phyloP scores from a whole-genome alignment of 2,329 filamentous ascomycete genomes.

The Diaporthe australafricana region DNA sequence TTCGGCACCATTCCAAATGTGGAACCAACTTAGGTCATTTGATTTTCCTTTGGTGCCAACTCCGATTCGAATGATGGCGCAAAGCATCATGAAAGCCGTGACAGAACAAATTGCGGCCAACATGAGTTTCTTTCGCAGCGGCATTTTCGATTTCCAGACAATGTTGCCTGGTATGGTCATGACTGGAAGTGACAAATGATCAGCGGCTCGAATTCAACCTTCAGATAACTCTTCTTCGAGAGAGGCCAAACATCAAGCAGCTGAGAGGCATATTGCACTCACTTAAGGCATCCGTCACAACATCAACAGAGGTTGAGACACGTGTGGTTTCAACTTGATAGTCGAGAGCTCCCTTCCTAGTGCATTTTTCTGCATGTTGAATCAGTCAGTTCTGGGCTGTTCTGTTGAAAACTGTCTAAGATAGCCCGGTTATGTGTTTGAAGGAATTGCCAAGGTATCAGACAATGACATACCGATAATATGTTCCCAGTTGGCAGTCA shows the following conservation, averaged over 20 bases:
- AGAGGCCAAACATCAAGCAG: too few relatives aligned
- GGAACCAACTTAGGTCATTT: not conserved
- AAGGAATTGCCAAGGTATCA: too few relatives aligned
- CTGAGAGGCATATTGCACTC: not conserved
- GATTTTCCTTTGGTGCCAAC: not conserved
- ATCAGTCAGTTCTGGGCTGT: not conserved
- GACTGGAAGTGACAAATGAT: not conserved
- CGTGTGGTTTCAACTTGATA: not conserved
- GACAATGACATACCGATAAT: not conserved
- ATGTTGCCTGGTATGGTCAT: not conserved
- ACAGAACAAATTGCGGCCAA: not conserved
- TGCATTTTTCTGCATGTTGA: not conserved
- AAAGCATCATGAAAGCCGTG: conserved; percentile 1
- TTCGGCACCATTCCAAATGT: not conserved
- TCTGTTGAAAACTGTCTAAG: not conserved
- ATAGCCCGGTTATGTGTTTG: too few relatives aligned
- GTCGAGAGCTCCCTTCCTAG: not conserved
- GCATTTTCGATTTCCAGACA: not conserved
- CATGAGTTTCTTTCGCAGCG: conserved; percentile 1
- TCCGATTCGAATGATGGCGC: conserved; percentile 4
- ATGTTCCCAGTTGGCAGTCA: not conserved
- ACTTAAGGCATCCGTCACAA: not conserved
- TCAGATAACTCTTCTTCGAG: too few relatives aligned
- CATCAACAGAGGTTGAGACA: not conserved
- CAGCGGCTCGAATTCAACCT: not conserved